Evolutionary conservation across 1,139 yeast species (phyloP).

Genomic region (Geotrichum australiense): DNA sequence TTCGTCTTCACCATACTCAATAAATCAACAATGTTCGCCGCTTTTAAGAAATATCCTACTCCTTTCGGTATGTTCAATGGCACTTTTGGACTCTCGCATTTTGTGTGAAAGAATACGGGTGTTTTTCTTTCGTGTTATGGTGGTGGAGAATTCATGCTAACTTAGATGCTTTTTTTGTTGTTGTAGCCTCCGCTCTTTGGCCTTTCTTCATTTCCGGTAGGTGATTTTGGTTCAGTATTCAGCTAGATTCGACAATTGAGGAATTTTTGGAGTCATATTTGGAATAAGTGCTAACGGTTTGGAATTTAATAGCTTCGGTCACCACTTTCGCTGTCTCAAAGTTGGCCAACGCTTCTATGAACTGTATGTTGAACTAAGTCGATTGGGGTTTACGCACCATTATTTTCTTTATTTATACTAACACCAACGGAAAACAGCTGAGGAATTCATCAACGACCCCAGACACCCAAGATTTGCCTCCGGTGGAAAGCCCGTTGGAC

Average conservation of each 20-base stretch:
- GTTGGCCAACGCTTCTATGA: constrained; percentile 49
- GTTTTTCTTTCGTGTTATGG: too few relatives aligned
- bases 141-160: constrained; percentile 4
- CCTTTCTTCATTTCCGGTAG: constrained; percentile 58
- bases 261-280: too few relatives aligned
- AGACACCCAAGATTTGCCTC: constrained; percentile 64
- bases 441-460: constrained; percentile 68
- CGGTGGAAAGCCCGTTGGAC: constrained; percentile 44
- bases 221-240: constrained; percentile 20
- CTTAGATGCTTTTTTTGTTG: not conserved
- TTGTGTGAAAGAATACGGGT: too few relatives aligned
- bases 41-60: constrained; percentile 41
- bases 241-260: not conserved
- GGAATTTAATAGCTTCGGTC: constrained; percentile 35
- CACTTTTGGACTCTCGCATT: too few relatives aligned
- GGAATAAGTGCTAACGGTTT: too few relatives aligned
- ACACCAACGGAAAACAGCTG: too few relatives aligned
- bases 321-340: constrained; percentile 51
- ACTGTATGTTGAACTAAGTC: constrained; percentile 33
- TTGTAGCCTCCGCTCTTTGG: constrained; percentile 52
- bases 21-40: constrained; percentile 14
- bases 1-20: not conserved
- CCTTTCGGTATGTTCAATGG: constrained; percentile 36
- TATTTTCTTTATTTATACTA: not conserved
- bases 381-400: too few relatives aligned